These are phyloP conservation scores for Eucalyptus caleyi DNA, from an alignment of 345 rosid genomes.

Conservation along the genomic window DNA sequence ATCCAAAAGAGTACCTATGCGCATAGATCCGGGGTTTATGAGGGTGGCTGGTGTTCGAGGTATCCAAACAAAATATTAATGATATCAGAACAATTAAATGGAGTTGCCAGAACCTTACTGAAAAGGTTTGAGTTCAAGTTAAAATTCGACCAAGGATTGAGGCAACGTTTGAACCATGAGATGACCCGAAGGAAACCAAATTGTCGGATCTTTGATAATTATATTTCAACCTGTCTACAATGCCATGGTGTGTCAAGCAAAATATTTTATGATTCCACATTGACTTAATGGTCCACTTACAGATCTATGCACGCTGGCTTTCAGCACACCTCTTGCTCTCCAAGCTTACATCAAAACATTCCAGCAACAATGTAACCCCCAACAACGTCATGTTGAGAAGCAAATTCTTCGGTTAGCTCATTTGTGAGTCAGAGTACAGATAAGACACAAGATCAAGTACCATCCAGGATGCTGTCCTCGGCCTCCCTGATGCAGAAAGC, in stretches of 20 bases:
- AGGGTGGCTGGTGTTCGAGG: neutral
- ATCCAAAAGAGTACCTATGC: neutral
- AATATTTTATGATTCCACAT: neutral
- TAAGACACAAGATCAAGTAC: conserved; percentile 13
- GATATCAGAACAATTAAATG: neutral
- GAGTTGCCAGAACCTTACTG: neutral
- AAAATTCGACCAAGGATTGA: neutral
- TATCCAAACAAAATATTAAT: neutral
- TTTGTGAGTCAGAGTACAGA: neutral
- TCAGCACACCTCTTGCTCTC: neutral
- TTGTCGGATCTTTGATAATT: neutral
- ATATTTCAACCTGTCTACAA: neutral
- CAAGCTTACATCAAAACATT: neutral
- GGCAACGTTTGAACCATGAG: neutral
- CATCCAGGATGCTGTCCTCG: conserved; percentile 23
- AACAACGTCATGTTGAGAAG: neutral
- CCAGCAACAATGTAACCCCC: neutral
- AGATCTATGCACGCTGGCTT: neutral
- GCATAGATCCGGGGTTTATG: neutral
- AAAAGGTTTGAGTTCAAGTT: neutral
- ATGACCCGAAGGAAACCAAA: neutral
- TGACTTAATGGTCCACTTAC: neutral
- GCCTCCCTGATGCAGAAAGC: conserved; percentile 34
- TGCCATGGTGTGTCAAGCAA: neutral
- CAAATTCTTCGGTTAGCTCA: neutral